phyloP scores from a whole-genome alignment of 75 land plant genomes.

The Picea glauca region DNA sequence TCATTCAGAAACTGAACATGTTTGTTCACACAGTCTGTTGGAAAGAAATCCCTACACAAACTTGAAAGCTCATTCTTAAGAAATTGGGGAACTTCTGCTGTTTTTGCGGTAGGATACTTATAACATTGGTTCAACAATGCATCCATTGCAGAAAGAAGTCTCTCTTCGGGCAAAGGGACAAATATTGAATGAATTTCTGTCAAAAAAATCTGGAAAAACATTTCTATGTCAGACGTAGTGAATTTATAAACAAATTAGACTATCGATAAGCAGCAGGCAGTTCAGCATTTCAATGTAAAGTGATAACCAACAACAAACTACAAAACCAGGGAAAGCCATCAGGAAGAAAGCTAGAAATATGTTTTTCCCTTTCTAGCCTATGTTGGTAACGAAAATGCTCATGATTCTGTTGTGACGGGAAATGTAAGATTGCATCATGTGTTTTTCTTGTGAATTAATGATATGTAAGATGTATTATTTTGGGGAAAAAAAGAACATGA shows the following conservation, averaged over 20 bases:
- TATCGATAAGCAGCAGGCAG: too few species aligned
- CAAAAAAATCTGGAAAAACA: conserved; percentile 56
- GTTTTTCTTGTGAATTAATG: too few species aligned
- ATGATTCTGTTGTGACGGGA: too few species aligned
- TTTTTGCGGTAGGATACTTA: conserved; percentile 96
- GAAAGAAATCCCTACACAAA: conserved; percentile 92
- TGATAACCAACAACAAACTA: too few species aligned
- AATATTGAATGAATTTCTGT: conserved; percentile 92
- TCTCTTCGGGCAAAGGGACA: conserved; percentile 92
- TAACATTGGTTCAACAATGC: conserved; percentile 93
- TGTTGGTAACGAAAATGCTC: too few species aligned
- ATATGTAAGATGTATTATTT: too few species aligned
- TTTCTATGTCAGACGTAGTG: background rate
- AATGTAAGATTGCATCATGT: too few species aligned
- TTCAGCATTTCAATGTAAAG: too few species aligned
- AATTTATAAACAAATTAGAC: background rate
- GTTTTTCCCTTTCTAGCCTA: too few species aligned
- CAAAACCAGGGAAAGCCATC: too few species aligned
- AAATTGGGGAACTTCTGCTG: conserved; percentile 93
- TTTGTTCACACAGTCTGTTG: conserved; percentile 52
- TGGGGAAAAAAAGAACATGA: too few species aligned
- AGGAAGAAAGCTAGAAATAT: too few species aligned
- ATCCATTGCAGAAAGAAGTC: conserved; percentile 89
- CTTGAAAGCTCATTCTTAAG: conserved; percentile 94
- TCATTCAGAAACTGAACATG: conserved; percentile 94